phyloP scores from a whole-genome alignment of 2,329 filamentous ascomycete genomes.

The Colletotrichum horii region DNA sequence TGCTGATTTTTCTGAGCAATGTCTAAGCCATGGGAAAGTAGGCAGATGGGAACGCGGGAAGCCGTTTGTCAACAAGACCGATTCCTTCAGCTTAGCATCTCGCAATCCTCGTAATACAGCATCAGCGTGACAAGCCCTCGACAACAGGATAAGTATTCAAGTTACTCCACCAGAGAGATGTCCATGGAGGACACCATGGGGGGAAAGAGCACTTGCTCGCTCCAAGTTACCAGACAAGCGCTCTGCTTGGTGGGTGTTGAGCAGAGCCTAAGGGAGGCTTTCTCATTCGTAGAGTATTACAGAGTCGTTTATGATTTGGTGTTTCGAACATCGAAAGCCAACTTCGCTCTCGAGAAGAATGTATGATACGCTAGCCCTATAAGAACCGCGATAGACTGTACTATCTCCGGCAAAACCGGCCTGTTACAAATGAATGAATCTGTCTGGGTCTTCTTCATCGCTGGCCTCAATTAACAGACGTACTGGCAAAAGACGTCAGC shows the following conservation, averaged over 20 bases:
- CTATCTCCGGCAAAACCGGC: background rate
- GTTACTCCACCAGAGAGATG: background rate
- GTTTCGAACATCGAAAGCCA: background rate
- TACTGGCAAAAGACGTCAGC: too few species aligned
- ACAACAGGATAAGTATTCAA: background rate
- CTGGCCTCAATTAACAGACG: too few species aligned
- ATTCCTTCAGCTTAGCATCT: too few species aligned
- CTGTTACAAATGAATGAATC: background rate
- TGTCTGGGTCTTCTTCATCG: background rate
- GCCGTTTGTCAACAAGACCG: too few species aligned
- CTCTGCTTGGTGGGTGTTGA: background rate
- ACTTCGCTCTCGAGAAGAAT: background rate
- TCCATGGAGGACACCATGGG: background rate
- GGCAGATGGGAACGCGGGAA: too few species aligned
- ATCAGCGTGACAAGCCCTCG: accelerated
- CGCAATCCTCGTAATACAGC: background rate
- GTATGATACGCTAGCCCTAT: background rate
- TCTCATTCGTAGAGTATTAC: background rate
- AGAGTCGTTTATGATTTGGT: background rate
- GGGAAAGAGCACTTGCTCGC: background rate
- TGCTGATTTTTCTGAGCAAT: too few species aligned
- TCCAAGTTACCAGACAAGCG: background rate
- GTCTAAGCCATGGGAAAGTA: too few species aligned
- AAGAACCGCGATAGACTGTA: background rate
- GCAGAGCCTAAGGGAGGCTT: background rate